Percentiles rank a stretch among this genome's conserved stretches.
These are phyloP conservation scores for Solanum rostratum DNA, from an alignment of 257 asterid species.

Conservation along the genomic window DNA sequence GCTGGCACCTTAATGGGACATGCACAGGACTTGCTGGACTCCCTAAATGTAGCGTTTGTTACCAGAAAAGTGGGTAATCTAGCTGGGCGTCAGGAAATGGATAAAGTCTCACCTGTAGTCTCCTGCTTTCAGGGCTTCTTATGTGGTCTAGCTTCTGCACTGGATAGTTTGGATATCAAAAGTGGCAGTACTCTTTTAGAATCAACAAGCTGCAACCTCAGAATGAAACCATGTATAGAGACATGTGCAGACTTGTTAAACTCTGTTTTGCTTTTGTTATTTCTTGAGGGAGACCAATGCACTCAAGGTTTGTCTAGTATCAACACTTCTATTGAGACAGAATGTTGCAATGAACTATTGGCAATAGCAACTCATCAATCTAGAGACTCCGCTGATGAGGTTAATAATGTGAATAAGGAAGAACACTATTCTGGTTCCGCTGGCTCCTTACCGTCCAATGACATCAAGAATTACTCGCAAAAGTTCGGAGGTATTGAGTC, in stretches of 20 bases:
- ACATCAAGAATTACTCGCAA: slow-evolving; percentile 11
- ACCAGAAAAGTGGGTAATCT: slow-evolving; percentile 21
- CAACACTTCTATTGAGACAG: slow-evolving; percentile 12
- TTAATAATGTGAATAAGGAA: slow-evolving; percentile 20
- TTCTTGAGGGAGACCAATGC: slow-evolving; percentile 38
- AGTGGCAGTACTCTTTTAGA: slow-evolving; percentile 17
- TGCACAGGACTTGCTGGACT: slow-evolving; percentile 25
- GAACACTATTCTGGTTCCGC: slow-evolving; percentile 8
- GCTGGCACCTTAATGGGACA: slow-evolving; percentile 38
- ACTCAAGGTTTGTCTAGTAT: neutral
- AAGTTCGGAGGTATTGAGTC: slow-evolving; percentile 31
- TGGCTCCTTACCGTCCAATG: slow-evolving; percentile 3
- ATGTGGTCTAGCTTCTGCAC: slow-evolving; percentile 55
- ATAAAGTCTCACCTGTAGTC: slow-evolving; percentile 36
- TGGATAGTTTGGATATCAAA: slow-evolving; percentile 19
- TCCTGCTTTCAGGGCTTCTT: slow-evolving; percentile 71
- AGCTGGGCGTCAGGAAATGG: slow-evolving; percentile 26
- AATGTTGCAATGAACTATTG: neutral
- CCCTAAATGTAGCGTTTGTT: slow-evolving; percentile 12
- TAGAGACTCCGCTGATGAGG: slow-evolving; percentile 10
- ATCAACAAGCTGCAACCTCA: slow-evolving; percentile 24
- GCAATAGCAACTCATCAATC: slow-evolving; percentile 6
- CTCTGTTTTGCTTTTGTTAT: slow-evolving; percentile 23
- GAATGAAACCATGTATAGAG: slow-evolving; percentile 29
- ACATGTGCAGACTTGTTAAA: slow-evolving; percentile 30